Evolutionary conservation across 768 basidiomycete genomes (phyloP), one percentile per base, ranked within the genome.

Genomic region (Paxillus ammoniavirescens): DNA sequence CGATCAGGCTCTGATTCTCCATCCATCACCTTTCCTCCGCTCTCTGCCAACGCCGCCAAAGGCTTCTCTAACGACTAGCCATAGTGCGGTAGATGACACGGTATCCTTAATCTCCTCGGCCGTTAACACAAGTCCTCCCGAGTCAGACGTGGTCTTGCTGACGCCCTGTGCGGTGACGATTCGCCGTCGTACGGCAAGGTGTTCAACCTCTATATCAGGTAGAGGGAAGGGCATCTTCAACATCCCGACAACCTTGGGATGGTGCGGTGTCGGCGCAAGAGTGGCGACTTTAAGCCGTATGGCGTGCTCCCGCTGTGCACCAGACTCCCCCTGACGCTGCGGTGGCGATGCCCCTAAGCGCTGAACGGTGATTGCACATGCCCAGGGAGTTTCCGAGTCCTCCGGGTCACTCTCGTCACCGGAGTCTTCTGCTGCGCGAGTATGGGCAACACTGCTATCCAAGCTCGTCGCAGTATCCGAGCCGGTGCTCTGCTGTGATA

Each of bases 301-400:
- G 31, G 12, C 55, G 50, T 47, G 57, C 50, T 53, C 58, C 55
- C 42, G 57, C 17, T 23, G 49, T 60, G 51, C 26, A 46, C 48
- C 33, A 47, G 50, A 30, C 17, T 30, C 51, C 14, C 49, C 53
- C 38, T 35, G 50, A 47, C 47, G 58, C 38, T 42, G 53, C 15
- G 17, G 52, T 17, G 60, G 48, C 31, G 41, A 8, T 42, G 61
- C 51, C 9, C 60, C 69, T 31, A 76, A 65, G 21, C 81, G 73
- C 18, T 85, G 80, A 33, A 88, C 74, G 55, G 85, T 82, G 58
- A 93, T 76, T n/a, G 83, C 84, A 65, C 95, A 98, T 43, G 87
- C 84, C 94, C 94, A 98, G 0, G 96, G 93, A 21, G 93, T 94
- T 70, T 98, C 95, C 42, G 91, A 92, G 64, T 98, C 96, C 66